These are phyloP conservation scores for Neobulgaria alba DNA, from an alignment of 2,329 filamentous ascomycete genomes.

Conservation along the genomic window DNA sequence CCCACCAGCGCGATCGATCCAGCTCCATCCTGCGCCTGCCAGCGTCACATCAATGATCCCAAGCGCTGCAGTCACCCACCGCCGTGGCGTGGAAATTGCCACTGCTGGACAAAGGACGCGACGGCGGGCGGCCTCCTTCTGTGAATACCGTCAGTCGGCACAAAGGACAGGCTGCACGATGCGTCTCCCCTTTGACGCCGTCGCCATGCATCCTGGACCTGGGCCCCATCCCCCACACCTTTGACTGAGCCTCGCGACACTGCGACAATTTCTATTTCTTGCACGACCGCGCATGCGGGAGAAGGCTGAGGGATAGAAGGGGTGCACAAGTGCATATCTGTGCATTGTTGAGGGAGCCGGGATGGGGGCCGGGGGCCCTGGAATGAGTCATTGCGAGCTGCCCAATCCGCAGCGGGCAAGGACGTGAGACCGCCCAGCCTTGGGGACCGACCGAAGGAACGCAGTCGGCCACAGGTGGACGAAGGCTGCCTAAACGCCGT, in stretches of 20 bases:
- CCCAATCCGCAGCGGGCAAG: background rate
- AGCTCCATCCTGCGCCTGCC: background rate
- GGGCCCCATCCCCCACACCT: background rate
- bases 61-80: background rate
- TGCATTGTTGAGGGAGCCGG: background rate
- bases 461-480: too few species aligned
- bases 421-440: background rate
- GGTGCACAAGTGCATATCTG: background rate
- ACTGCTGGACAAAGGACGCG: background rate
- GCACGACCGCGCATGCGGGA: background rate
- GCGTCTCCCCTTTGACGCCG: too few species aligned
- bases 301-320: background rate
- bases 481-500: background rate
- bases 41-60: background rate
- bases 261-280: background rate
- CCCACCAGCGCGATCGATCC: background rate
- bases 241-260: background rate
- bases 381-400: background rate
- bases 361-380: background rate
- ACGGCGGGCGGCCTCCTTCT: background rate
- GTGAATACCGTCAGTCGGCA: background rate
- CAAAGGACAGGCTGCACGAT: too few species aligned
- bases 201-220: too few species aligned
- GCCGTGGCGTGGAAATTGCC: background rate
- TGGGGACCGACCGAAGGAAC: too few species aligned